Conservation (phyloP, 129 eudicot genomes). For the Lactuca saligna region DNA sequence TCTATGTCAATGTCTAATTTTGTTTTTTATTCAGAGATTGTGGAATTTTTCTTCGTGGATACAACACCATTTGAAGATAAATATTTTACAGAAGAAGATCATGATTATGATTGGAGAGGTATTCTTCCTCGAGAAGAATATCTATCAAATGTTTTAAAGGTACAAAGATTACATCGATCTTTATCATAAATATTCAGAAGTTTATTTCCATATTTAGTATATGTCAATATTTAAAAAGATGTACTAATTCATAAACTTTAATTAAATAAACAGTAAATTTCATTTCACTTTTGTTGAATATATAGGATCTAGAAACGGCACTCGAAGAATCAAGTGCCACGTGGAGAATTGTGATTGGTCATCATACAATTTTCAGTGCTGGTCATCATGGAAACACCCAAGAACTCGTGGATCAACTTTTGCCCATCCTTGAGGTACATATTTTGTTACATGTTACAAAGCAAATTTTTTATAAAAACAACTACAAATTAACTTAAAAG, state of each 20-base stretch:
- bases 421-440: constrained; percentile 71
- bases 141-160: constrained; percentile 49
- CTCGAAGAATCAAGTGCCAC: constrained; percentile 64
- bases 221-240: neutral
- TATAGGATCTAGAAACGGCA: constrained; percentile 65
- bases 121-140: constrained; percentile 64
- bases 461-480: no score
- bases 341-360: constrained; percentile 90
- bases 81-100: constrained; percentile 46
- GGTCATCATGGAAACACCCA: constrained; percentile 67
- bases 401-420: constrained; percentile 63
- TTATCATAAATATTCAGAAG: neutral
- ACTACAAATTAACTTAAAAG: no score
- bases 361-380: constrained; percentile 69
- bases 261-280: neutral
- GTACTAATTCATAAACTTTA: neutral
- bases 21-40: constrained; percentile 45
- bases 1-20: neutral
- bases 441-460: neutral
- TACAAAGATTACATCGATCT: constrained; percentile 1
- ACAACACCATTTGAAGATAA: constrained; percentile 73
- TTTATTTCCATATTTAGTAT: neutral
- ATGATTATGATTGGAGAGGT: constrained; percentile 76
- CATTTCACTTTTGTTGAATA: neutral
- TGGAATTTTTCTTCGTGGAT: constrained; percentile 71